Percentiles rank a stretch among this genome's conserved stretches.
These are phyloP conservation scores for Huntiella abstrusa DNA, from an alignment of 2,329 filamentous ascomycete genomes.

Conservation along the genomic window DNA sequence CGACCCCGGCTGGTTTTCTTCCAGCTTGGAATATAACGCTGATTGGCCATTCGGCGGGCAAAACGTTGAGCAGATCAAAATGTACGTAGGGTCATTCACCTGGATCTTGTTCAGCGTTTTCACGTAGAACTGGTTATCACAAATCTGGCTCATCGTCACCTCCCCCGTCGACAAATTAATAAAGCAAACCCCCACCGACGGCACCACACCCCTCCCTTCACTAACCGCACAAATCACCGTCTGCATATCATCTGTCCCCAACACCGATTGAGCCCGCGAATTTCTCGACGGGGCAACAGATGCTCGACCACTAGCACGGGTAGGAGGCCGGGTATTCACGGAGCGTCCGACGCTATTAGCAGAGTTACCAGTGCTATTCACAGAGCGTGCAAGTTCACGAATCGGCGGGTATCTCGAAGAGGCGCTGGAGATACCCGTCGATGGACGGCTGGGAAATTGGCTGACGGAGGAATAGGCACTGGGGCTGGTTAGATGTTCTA, in stretches of 20 bases:
- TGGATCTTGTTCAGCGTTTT: conserved; percentile 73
- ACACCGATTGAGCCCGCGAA: conserved; percentile 22
- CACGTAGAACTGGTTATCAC: conserved; percentile 81
- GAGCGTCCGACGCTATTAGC: conserved; percentile 5
- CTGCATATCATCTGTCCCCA: conserved; percentile 34
- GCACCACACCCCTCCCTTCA: conserved; percentile 72
- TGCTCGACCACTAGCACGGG: conserved; percentile 14
- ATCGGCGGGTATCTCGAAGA: background rate
- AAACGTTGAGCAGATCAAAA: conserved; percentile 59
- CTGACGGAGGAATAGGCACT: conserved; percentile 10
- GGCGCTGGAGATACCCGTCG: conserved; percentile 4
- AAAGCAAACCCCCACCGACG: conserved; percentile 70
- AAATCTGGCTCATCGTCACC: conserved; percentile 73
- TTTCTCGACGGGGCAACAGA: conserved; percentile 27
- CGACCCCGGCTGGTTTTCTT: conserved; percentile 48
- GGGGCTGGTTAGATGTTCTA: background rate
- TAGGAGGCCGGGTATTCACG: conserved; percentile 6
- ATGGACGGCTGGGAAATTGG: conserved; percentile 7
- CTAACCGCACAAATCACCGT: conserved; percentile 75
- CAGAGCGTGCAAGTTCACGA: background rate
- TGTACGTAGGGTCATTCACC: conserved; percentile 60
- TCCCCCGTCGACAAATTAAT: conserved; percentile 74
- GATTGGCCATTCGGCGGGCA: conserved; percentile 46
- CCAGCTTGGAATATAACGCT: conserved; percentile 54
- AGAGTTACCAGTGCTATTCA: background rate